Evolutionary conservation across 2,329 filamentous ascomycete species (phyloP), one percentile per base, ranked within the genome.

Genomic region (Colletotrichum somersetense): DNA sequence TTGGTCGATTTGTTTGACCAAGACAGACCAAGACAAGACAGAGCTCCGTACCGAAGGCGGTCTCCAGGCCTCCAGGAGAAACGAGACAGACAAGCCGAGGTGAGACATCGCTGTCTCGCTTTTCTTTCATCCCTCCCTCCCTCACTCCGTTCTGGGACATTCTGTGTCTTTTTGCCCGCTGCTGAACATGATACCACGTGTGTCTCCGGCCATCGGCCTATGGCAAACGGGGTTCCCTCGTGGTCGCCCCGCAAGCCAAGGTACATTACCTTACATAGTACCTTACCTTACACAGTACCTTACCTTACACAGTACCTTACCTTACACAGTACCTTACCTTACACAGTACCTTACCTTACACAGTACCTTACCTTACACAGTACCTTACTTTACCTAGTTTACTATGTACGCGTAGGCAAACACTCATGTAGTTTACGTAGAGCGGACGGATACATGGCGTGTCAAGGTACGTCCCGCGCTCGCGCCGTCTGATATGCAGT

Each of bases 141-240:
- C 26, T 30, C 26, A 30, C 20, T 12, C 46, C 46, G 8, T 38
- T 64, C 48, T 56, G 44, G 48, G 40, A 2, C 52, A 23, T 26
- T 35, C 46, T 35, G 26, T 35, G 18, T 23, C 46, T 20, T 53
- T 46, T 42, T 62, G 46, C 42, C 53, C 63, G 44, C 61, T 61
- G 53, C 55, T 44, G 46, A 56, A 40, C 18, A 7, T 38, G 46
- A n/a, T 42, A 65, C 66, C 66, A 69, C 66, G 66, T 72, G 69
- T 64, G 66, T 64, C 40, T 55, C 48, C 38, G 26, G 46, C 46
- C 46, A 56, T 69, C 30, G 18, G 4, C 18, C 33, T 40, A 10
- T 42, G 20, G 6, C 30, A 46, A 12, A 35, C 40, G 11, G 2
- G 44, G 46, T 38, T 38, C 35, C 42, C 18, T 46, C 44, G 26